Evolutionary conservation across 208 protist genomes (phyloP).

Genomic region (Leptomonas pyrrhocoris): DNA sequence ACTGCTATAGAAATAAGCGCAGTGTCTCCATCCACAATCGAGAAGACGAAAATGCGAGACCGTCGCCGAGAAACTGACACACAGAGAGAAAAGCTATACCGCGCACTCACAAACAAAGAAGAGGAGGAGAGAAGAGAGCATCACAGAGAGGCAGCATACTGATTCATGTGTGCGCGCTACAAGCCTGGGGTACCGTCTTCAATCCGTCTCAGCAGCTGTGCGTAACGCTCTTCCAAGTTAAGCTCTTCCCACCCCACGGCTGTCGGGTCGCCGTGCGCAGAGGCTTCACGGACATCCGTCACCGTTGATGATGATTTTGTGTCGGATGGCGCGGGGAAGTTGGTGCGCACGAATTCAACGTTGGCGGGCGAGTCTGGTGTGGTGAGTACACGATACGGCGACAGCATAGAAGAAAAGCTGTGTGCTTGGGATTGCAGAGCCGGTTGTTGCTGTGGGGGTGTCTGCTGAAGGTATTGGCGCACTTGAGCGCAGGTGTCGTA

Average conservation of each 20-base stretch:
- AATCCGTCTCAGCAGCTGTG: conserved; percentile 21
- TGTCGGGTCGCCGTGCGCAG: too few relatives aligned
- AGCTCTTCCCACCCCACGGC: not conserved
- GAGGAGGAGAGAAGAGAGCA: conserved; percentile 1
- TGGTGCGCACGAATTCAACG: conserved; percentile 8
- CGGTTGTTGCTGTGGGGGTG: not conserved
- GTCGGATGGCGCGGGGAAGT: not conserved
- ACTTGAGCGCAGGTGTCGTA: conserved; percentile 53
- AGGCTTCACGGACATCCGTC: not conserved
- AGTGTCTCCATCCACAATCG: too few relatives aligned
- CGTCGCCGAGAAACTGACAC: too few relatives aligned
- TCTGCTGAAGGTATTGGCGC: conserved; percentile 17
- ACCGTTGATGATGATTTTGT: not conserved
- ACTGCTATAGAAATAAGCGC: too few relatives aligned
- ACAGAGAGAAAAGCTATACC: too few relatives aligned
- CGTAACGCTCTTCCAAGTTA: conserved; percentile 24
- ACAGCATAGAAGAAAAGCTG: too few relatives aligned
- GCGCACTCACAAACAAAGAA: not conserved
- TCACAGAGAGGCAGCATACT: not conserved
- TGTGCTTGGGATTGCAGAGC: not conserved
- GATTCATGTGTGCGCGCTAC: not conserved
- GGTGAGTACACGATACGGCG: conserved; percentile 7
- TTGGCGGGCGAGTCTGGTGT: conserved; percentile 10
- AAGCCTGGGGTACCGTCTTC: not conserved
- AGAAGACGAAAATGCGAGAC: not conserved